Evolutionary conservation across 371 early-diverging fungal genomes (phyloP), one percentile per base, ranked within the genome.

Genomic region (Cladochytrium tenue): DNA sequence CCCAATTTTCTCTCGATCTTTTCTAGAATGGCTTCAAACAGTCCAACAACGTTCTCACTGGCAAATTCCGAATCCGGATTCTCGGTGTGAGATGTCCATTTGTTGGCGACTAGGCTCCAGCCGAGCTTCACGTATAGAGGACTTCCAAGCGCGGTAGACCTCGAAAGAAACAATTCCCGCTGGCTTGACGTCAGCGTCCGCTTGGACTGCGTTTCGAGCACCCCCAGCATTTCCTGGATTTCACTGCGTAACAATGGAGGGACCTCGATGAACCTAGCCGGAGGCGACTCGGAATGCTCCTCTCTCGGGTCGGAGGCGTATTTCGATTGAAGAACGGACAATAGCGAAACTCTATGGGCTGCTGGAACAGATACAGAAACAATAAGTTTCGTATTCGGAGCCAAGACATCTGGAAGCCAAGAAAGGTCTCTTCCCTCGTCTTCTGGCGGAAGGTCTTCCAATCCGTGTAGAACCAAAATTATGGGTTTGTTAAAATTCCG

Each of bases 361-460:
- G 66, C 55, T 60, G 66, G 60, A 5, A 66, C 55, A 2, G 63
- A 32, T 13, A 63, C 43, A 2, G 63, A 63, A 7, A 70, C 2
- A 34, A 70, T 58, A 0, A 70, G 33, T 51, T 70, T 70, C 1
- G 66, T 63, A 52, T 51, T 27, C 5, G 63, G 60, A 25, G 71
- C 66, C 15, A 70, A 32, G 52, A 50, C 28, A 2, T 27, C 35
- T n/a, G 71, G 71, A 13, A 70, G 60, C 71, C 71, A 70, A 25
- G 58, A 58, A 28, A 70, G 63, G 43, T 61, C 62, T 2, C 63
- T 50, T 28, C 58, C 71, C 30, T 65, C 71, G 52, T 70, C 71
- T 4, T 65, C 51, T 28, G 43, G 13, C 1, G 71, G 36, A 3
- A 70, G 32, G 43, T 70, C 71, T n/a, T 70, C 71, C 26, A 70